Conservation (phyloP, 805 yeast species). For the Lipomyces sp. region DNA sequence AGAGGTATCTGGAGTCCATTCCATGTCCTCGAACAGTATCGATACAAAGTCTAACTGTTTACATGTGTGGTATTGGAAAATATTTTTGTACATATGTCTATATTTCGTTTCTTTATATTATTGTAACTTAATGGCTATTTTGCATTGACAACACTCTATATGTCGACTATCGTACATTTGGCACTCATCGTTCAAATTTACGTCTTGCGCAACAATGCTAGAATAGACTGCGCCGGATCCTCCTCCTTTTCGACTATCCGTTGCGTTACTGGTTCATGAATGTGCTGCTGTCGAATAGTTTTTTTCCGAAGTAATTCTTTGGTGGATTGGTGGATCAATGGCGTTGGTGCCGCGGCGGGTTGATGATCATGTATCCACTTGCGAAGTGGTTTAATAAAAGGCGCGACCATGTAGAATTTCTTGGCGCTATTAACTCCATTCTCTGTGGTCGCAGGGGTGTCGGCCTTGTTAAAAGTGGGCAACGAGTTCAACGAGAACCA, state of each 20-base stretch:
- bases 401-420: conserved; percentile 47
- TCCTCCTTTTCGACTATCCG: neutral
- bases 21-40: conserved; percentile 30
- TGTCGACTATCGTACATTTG: neutral
- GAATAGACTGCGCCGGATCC: conserved; percentile 28
- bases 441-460: conserved; percentile 9
- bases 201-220: conserved; percentile 22
- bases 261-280: neutral
- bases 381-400: conserved; percentile 46
- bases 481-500: conserved; percentile 43
- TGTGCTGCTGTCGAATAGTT: neutral
- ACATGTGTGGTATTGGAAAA: neutral
- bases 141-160: neutral
- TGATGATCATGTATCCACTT: conserved; percentile 43
- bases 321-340: neutral
- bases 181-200: neutral
- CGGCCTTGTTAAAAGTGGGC: conserved; percentile 41
- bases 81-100: conserved; percentile 9
- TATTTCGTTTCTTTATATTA: neutral
- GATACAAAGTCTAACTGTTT: conserved; percentile 24
- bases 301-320: neutral
- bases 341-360: neutral
- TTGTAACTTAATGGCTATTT: neutral
- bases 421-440: conserved; percentile 15
- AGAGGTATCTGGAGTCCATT: conserved; percentile 99